Evolutionary conservation across 441 rosid genomes (phyloP).

Genomic region (Populus hybrid): DNA sequence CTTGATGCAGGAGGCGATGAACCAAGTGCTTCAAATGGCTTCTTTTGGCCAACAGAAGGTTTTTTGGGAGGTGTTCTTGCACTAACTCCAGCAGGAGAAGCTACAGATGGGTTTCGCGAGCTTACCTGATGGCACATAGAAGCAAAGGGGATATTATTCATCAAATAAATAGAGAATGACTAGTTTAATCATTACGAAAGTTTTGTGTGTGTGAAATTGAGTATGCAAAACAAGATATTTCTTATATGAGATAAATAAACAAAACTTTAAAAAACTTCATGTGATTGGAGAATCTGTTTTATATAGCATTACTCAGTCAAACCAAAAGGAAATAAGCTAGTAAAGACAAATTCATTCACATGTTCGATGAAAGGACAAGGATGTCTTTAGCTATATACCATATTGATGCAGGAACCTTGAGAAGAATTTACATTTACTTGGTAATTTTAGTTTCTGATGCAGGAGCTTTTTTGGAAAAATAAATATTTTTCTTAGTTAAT

Average conservation of each 20-base stretch:
- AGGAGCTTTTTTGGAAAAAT: neutral
- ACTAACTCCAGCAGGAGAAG: conserved; percentile 48
- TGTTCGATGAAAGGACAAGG: neutral
- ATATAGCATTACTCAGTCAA: neutral
- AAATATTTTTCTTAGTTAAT: too few relatives aligned
- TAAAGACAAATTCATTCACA: neutral
- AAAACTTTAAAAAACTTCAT: neutral
- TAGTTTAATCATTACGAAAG: neutral
- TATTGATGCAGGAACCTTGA: neutral
- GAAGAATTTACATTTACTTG: neutral
- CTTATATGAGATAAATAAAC: neutral
- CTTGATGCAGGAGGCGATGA: conserved; percentile 78
- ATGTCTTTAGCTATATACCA: neutral
- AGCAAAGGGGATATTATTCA: neutral
- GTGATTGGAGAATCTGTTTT: neutral
- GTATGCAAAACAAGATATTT: neutral
- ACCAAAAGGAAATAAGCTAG: neutral
- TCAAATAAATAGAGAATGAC: neutral
- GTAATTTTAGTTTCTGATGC: neutral
- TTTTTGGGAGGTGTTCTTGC: conserved; percentile 60
- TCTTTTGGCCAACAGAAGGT: conserved; percentile 72
- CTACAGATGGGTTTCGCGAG: conserved; percentile 42
- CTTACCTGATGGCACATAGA: conserved; percentile 36
- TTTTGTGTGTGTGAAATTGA: neutral
- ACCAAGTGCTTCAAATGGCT: conserved; percentile 73